Evolutionary conservation across 257 asterid genomes (phyloP), one percentile per base, ranked within the genome.

Genomic region (Verbascum thapsus): DNA sequence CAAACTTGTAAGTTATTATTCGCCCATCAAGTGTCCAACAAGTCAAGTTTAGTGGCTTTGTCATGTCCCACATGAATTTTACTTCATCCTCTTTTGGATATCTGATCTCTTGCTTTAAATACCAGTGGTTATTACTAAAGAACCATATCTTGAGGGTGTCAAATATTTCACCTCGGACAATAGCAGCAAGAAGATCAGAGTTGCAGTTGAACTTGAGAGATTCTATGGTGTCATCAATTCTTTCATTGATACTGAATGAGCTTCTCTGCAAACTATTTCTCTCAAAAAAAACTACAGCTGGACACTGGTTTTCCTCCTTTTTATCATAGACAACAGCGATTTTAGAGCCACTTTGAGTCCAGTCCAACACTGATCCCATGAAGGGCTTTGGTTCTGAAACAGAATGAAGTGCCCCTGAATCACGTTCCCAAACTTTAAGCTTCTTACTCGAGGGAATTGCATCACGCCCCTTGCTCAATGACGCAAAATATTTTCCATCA

Each of bases 381-480:
- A 87, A 85, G 54, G 84, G 69, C 74, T 81, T 87, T 11, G 91
- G 66, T 68, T 84, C 95, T 47, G 97, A 94, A 73, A 85, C 84
- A 58, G 99, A 79, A 74, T 82, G 95, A 50, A 90, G 74, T 15
- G 66, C 79, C 59, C 97, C 97, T 0, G 97, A 82, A 58, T 94
- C 96, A 53, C 99, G 85, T 69, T 90, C 99, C 99, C 99, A 94
- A 64, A 90, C 95, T 84, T 85, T 90, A 58, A 94, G 91, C 79
- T 76, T 83, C 73, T 81, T 85, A 19, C 38, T 77, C 61, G 64
- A 63, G 68, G 80, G 63, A 73, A 59, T 38, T 4, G 94, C 80
- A 69, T 73, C 82, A 26, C 68, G 74, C 78, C 68, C 82, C 76
- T 72, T 78, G 74, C 91, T 84, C 65, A 94, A 47, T 0, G 96